Evolutionary conservation across 1,284 basidiomycete species (phyloP).

Genomic region (Amylostereum areolatum): DNA sequence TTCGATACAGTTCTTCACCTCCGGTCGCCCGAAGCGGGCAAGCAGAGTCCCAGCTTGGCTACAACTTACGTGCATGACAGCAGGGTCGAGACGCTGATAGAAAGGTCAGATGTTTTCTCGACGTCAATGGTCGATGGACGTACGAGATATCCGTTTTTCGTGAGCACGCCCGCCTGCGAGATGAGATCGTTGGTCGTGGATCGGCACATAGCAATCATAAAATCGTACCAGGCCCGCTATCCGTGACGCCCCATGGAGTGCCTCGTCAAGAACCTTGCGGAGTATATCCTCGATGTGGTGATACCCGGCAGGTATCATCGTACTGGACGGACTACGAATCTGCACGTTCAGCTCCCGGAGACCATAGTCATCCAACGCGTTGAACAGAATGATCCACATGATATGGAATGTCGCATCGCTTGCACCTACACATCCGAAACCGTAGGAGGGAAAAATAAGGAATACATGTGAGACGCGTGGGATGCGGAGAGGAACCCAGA

Average conservation of each 20-base stretch:
- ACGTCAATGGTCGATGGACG: conserved; percentile 12
- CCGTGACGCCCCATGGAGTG: conserved; percentile 76
- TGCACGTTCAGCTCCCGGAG: conserved; percentile 63
- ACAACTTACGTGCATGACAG: conserved; percentile 80
- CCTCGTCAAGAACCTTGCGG: conserved; percentile 72
- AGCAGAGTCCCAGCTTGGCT: conserved; percentile 80
- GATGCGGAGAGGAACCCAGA: not conserved
- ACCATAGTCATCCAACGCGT: conserved; percentile 79
- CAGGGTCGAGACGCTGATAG: conserved; percentile 65
- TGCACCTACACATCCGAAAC: conserved; percentile 40
- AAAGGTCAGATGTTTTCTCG: not conserved
- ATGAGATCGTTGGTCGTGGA: not conserved
- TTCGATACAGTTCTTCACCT: conserved; percentile 76
- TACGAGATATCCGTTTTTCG: conserved; percentile 80
- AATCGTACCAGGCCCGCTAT: conserved; percentile 74
- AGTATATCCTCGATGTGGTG: conserved; percentile 55
- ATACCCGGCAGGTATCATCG: not conserved
- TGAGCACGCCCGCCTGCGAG: conserved; percentile 65
- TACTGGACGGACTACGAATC: conserved; percentile 24
- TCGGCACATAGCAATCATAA: not conserved
- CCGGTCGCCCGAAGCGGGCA: conserved; percentile 73
- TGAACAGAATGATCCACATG: conserved; percentile 80
- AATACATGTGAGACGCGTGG: not conserved
- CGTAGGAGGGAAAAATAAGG: not conserved
- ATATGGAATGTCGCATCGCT: conserved; percentile 88